Conservation (phyloP, 192 early-diverging fungal species). For the Podila epigama region DNA sequence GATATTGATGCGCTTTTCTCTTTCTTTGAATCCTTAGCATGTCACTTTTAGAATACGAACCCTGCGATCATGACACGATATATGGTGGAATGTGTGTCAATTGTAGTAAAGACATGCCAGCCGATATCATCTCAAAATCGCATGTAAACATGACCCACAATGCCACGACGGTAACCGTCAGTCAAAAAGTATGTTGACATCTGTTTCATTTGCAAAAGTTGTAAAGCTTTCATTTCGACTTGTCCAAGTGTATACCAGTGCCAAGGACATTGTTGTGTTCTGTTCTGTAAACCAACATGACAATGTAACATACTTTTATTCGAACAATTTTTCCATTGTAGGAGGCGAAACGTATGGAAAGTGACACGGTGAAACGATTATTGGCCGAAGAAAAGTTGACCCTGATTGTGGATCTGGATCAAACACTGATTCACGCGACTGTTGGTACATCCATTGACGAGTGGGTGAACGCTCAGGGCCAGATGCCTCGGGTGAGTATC, state of each 20-base stretch:
- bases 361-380: constrained; percentile 71
- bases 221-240: no score
- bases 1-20: not conserved
- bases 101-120: constrained; percentile 20
- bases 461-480: constrained; percentile 63
- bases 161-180: constrained; percentile 33
- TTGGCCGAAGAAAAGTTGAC: constrained; percentile 75
- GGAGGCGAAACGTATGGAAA: constrained; percentile 78
- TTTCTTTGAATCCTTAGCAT: not conserved
- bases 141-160: constrained; percentile 43
- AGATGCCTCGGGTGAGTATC: constrained; percentile 24
- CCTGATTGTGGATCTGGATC: constrained; percentile 96
- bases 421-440: constrained; percentile 96
- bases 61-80: constrained; percentile 36
- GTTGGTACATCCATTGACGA: constrained; percentile 76
- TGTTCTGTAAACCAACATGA: no score
- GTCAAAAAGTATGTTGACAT: constrained; percentile 21
- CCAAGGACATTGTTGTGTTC: no score
- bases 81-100: constrained; percentile 25
- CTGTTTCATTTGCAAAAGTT: no score
- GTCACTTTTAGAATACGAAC: constrained; percentile 19
- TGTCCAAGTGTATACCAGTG: no score
- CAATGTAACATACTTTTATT: no score
- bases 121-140: not conserved
- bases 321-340: constrained; percentile 28